These are phyloP conservation scores for Salix arbutifolia DNA, from an alignment of 345 rosid genomes.

Conservation along the genomic window DNA sequence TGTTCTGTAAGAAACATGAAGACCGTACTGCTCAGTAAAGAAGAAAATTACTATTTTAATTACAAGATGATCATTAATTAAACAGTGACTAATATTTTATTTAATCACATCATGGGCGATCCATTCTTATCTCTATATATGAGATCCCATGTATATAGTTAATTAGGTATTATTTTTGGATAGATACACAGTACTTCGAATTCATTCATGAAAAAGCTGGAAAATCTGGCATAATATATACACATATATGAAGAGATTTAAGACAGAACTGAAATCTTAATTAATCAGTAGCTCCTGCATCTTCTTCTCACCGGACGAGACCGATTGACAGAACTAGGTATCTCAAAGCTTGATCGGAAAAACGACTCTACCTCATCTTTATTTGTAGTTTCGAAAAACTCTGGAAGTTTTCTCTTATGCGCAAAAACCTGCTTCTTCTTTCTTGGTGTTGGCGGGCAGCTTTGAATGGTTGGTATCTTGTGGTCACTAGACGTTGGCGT, in stretches of 20 bases:
- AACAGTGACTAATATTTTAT: background rate
- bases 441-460: constrained; percentile 57
- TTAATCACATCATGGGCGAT: background rate
- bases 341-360: constrained; percentile 29
- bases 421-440: constrained; percentile 27
- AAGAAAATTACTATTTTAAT: too few species aligned
- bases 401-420: constrained; percentile 27
- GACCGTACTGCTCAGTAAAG: too few species aligned
- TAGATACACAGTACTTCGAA: background rate
- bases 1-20: too few species aligned
- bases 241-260: background rate
- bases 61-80: background rate
- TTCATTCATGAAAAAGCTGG: background rate
- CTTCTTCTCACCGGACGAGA: constrained; percentile 32
- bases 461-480: constrained; percentile 40
- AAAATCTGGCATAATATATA: background rate
- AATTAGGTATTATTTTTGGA: background rate
- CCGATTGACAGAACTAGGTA: constrained; percentile 1
- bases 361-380: constrained; percentile 51
- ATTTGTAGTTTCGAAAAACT: constrained; percentile 41
- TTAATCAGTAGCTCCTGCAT: constrained; percentile 30
- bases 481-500: constrained; percentile 45
- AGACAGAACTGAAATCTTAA: background rate
- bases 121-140: background rate
- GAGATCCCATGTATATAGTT: background rate